Evolutionary conservation across 2,329 filamentous ascomycete species (phyloP).

Genomic region (Monosporascus sp.): DNA sequence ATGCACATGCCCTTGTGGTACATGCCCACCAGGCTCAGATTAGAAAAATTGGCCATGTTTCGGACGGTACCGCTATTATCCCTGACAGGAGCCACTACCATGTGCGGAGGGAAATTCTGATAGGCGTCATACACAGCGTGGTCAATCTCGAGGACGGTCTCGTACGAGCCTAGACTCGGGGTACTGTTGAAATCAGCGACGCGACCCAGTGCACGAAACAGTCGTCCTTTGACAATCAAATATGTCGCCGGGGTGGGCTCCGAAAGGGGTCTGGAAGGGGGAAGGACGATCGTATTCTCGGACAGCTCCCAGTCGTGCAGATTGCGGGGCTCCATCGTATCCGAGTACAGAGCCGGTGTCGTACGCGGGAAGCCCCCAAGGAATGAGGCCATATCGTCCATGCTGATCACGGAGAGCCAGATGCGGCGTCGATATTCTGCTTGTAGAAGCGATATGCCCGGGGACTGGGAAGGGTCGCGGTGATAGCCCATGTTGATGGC

Average conservation of each 20-base stretch:
- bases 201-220: constrained; percentile 43
- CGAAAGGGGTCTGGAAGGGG: constrained; percentile 39
- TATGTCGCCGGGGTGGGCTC: constrained; percentile 47
- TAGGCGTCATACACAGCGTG: constrained; percentile 28
- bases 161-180: constrained; percentile 9
- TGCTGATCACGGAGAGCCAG: constrained; percentile 40
- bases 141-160: constrained; percentile 29
- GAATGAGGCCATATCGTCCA: constrained; percentile 48
- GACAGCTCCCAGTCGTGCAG: constrained; percentile 49
- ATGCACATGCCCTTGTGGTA: constrained; percentile 46
- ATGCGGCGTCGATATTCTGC: constrained; percentile 36
- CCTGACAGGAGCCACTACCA: constrained; percentile 1
- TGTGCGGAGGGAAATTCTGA: constrained; percentile 14
- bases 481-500: constrained; percentile 52
- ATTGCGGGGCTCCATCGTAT: constrained; percentile 45
- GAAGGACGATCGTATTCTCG: constrained; percentile 41
- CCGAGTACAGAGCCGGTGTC: constrained; percentile 39
- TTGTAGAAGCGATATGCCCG: constrained; percentile 37
- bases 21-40: constrained; percentile 41
- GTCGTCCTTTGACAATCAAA: constrained; percentile 44
- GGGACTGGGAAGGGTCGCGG: constrained; percentile 34
- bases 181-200: constrained; percentile 34
- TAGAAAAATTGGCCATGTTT: constrained; percentile 37
- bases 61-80: neutral
- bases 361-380: constrained; percentile 46